Evolutionary conservation across 2,329 filamentous ascomycete species (phyloP).

Genomic region (Neofusicoccum laricinum): DNA sequence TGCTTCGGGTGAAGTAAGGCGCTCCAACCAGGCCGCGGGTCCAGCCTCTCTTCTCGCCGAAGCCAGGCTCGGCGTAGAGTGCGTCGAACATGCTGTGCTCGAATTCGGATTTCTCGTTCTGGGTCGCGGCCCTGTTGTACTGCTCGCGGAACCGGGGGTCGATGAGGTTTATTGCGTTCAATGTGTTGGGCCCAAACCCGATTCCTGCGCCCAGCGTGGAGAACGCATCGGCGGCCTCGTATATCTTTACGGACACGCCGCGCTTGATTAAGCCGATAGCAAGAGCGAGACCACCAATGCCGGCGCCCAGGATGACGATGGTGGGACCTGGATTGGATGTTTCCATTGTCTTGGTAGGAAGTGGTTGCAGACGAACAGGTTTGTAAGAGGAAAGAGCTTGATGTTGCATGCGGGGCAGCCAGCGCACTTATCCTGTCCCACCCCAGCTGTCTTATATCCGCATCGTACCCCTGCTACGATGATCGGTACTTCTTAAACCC

Average conservation of each 20-base stretch:
- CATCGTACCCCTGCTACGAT: too few relatives aligned
- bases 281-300: slow-evolving; percentile 17
- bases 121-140: slow-evolving; percentile 40
- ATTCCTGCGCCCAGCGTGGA: slow-evolving; percentile 18
- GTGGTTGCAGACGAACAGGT: neutral
- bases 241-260: slow-evolving; percentile 1
- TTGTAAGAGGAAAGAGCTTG: neutral
- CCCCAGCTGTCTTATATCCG: too few relatives aligned
- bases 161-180: slow-evolving; percentile 43
- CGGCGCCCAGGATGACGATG: slow-evolving; percentile 17
- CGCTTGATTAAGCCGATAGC: slow-evolving; percentile 13
- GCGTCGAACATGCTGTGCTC: slow-evolving; percentile 43
- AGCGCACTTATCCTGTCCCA: too few relatives aligned
- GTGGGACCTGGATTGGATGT: neutral
- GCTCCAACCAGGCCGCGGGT: slow-evolving; percentile 37
- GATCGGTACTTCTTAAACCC: too few relatives aligned
- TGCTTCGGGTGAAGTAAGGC: slow-evolving; percentile 37
- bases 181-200: slow-evolving; percentile 39
- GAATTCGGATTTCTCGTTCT: slow-evolving; percentile 37
- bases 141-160: slow-evolving; percentile 35
- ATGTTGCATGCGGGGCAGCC: neutral
- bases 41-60: slow-evolving; percentile 39
- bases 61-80: slow-evolving; percentile 38
- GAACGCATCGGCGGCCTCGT: slow-evolving; percentile 11
- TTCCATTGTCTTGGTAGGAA: neutral